Base-by-base conservation (phyloP, 768 basidiomycete species). In the Amanita rubescens region DNA sequence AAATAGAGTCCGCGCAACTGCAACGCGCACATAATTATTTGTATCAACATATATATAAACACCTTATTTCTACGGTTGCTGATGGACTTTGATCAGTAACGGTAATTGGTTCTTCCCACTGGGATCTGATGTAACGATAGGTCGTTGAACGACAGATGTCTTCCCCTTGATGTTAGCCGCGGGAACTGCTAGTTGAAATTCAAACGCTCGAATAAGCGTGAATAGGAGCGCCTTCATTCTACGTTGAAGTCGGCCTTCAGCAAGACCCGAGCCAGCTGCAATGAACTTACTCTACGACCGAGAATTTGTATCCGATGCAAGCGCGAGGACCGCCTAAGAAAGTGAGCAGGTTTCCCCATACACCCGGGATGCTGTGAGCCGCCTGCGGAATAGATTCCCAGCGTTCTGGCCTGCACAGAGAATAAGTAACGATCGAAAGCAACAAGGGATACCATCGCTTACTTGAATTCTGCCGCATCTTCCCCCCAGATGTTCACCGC, bases 241-340 rank as follows among this genome's bases (percentile, higher is more conserved):
- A 34, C 34, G 22, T 17, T 32, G n/a, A 20, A 14, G 25, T n/a
- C 12, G 15, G 34, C 19, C 9, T 17, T 32, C 9, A 7, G 39
- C 12, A 22, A 35, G 17, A 46, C 2, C 27, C 10, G 12, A 12
- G n/a, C 19, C 11, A n/a, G 9, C 32, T 19, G 27, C 38, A 20
- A 8, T 5, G 33, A 2, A 73, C 79, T 37, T 55, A 82, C 79
- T 82, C 82, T 14, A 77, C 68, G 19, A 85, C 63, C 12, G 85
- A 72, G 61, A 86, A 86, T 3, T 80, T 75, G 61, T 78, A 85
- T 0, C 84, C 84, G 33, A 87, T 85, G 56, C 85, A 88, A 0
- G 81, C 74, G 17, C 75, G 74, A 12, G 82, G 79, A 5, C 85
- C 85, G 32, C 81, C 81, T 2, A 83, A 58, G 72, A 88, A 88